These are phyloP conservation scores for Blastobotrys apis DNA, from an alignment of 1,139 yeast genomes.

Conservation along the genomic window DNA sequence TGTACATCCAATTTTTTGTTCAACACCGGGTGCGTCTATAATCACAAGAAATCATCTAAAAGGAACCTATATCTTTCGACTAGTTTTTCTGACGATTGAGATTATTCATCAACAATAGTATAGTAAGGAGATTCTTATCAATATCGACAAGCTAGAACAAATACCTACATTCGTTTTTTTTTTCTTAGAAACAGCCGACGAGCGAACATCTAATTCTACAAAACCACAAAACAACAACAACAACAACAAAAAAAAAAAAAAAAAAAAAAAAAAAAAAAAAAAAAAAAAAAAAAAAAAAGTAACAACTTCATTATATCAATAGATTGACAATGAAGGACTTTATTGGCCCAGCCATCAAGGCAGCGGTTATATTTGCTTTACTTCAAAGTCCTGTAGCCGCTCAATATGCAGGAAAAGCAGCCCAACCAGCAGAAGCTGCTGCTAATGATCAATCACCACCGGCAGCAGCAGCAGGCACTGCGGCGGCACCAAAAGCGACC, in stretches of 20 bases:
- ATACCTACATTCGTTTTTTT: not conserved
- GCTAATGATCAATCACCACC: not conserved
- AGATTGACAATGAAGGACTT: slow-evolving; percentile 8
- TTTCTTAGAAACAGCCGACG: not conserved
- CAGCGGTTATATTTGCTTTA: slow-evolving; percentile 9
- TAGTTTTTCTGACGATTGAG: too few species aligned
- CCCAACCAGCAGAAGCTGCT: not conserved
- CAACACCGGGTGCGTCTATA: too few species aligned
- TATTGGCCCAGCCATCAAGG: slow-evolving; percentile 6
- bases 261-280: not conserved
- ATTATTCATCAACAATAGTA: too few species aligned
- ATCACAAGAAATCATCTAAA: too few species aligned
- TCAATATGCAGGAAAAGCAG: not conserved
- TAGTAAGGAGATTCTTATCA: too few species aligned
- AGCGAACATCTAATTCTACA: not conserved
- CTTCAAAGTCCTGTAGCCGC: slow-evolving; percentile 2
- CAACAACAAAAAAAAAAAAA: not conserved
- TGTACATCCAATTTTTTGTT: too few species aligned
- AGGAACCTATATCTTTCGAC: too few species aligned
- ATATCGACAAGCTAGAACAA: too few species aligned
- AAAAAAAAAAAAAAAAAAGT: slow-evolving; percentile 1
- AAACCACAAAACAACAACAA: not conserved
- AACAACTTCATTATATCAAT: slow-evolving; percentile 3
- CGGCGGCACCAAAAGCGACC: not conserved
- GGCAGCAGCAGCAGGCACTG: not conserved